Evolutionary conservation across 805 yeast genomes (phyloP).

Genomic region (Pichia pseudocactophila): DNA sequence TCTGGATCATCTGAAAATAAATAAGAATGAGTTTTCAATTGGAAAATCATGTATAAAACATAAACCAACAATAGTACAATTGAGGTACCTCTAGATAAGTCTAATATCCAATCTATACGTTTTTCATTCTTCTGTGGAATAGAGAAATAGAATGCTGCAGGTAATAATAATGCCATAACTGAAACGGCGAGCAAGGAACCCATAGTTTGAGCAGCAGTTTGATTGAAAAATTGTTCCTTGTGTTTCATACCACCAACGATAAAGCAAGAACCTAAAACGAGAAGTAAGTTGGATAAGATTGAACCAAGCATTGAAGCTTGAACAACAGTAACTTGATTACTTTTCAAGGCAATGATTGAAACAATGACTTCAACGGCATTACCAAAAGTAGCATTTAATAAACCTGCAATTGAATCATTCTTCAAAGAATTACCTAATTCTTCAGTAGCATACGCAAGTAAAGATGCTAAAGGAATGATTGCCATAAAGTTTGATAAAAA

Average conservation of each 20-base stretch:
- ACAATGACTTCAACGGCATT: constrained; percentile 97
- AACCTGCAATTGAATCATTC: constrained; percentile 89
- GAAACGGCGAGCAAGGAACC: constrained; percentile 86
- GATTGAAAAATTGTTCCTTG: constrained; percentile 81
- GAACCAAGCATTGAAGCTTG: constrained; percentile 98
- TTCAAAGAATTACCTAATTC: constrained; percentile 71
- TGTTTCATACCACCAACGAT: constrained; percentile 86
- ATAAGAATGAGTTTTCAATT: constrained; percentile 74
- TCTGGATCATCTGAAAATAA: constrained; percentile 52
- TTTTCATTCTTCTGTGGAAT: constrained; percentile 35
- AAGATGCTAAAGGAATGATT: constrained; percentile 85
- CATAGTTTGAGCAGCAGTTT: constrained; percentile 98
- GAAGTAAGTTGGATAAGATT: constrained; percentile 74
- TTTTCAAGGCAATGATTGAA: constrained; percentile 76
- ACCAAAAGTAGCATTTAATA: constrained; percentile 94
- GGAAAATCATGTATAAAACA: constrained; percentile 73
- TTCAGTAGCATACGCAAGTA: constrained; percentile 89
- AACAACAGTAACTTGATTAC: constrained; percentile 85
- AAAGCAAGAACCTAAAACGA: constrained; percentile 94
- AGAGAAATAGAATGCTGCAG: constrained; percentile 92
- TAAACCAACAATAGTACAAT: constrained; percentile 70
- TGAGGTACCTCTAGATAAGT: constrained; percentile 79
- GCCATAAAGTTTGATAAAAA: constrained; percentile 80
- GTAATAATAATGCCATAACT: constrained; percentile 79
- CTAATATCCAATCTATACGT: constrained; percentile 40